These are phyloP conservation scores for Hebeloma cylindrosporum DNA, from an alignment of 768 basidiomycete genomes.

Conservation along the genomic window DNA sequence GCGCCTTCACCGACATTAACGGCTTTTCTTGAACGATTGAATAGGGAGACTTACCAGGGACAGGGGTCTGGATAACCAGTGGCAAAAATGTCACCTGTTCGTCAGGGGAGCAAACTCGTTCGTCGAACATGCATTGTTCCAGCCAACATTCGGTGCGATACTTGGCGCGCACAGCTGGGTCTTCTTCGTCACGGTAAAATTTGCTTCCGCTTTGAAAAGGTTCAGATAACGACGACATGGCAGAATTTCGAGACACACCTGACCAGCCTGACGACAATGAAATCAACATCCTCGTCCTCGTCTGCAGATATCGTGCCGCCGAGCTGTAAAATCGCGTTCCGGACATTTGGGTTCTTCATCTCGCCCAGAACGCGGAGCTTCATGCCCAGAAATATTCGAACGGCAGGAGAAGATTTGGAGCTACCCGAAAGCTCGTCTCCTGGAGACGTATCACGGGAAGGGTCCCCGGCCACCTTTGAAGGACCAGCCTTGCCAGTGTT, in stretches of 20 bases:
- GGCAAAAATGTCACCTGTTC: conserved; percentile 75
- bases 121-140: conserved; percentile 78
- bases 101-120: conserved; percentile 63
- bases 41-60: conserved; percentile 46
- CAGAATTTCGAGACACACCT: conserved; percentile 46
- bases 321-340: conserved; percentile 55
- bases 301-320: conserved; percentile 54
- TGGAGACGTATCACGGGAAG: no score
- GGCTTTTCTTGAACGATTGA: not conserved
- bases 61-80: conserved; percentile 54
- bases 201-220: conserved; percentile 60
- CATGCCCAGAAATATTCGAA: conserved; percentile 52
- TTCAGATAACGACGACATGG: not conserved
- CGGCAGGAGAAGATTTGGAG: conserved; percentile 11
- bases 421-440: no score
- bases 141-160: conserved; percentile 95
- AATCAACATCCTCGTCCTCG: conserved; percentile 54
- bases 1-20: conserved; percentile 41
- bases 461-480: no score
- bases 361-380: conserved; percentile 67
- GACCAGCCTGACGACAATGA: conserved; percentile 69
- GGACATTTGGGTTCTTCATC: conserved; percentile 57
- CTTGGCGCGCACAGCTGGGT: conserved; percentile 44
- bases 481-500: conserved; percentile 14
- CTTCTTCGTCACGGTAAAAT: conserved; percentile 57